Evolutionary conservation across 163 green algal genomes (phyloP).

Genomic region (Scenedesmus sp.): DNA sequence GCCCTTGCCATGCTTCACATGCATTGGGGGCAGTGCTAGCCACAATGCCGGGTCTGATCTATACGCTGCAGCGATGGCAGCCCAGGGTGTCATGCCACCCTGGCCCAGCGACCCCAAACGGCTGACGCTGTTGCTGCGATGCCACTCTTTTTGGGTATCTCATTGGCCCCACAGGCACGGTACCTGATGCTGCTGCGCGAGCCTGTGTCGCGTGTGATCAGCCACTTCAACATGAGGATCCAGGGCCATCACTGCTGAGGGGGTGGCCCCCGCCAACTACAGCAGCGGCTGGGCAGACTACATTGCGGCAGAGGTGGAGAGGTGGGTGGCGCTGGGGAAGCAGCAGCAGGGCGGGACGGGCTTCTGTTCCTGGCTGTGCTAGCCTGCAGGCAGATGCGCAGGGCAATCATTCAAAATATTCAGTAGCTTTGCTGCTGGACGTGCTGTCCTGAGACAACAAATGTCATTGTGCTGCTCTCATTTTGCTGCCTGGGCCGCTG

Average conservation of each 20-base stretch:
- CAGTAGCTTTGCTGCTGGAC: too few relatives aligned
- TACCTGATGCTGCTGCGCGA: background rate
- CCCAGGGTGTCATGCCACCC: too few relatives aligned
- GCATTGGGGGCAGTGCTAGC: too few relatives aligned
- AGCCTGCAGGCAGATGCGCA: background rate
- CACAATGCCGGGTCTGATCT: too few relatives aligned
- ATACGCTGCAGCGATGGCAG: too few relatives aligned
- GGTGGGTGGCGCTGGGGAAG: background rate
- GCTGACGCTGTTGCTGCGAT: too few relatives aligned
- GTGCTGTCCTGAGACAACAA: too few relatives aligned
- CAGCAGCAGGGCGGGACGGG: background rate
- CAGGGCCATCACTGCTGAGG: background rate
- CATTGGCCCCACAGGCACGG: background rate
- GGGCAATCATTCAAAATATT: too few relatives aligned
- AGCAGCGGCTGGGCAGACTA: background rate
- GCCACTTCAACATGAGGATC: constrained; percentile 6
- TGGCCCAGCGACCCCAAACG: too few relatives aligned
- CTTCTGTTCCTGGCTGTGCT: background rate
- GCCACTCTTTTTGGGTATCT: background rate
- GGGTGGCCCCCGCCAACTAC: background rate
- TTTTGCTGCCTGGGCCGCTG: too few relatives aligned
- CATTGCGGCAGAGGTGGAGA: background rate
- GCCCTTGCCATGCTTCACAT: too few relatives aligned
- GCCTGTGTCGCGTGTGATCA: background rate
- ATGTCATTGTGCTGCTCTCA: too few relatives aligned